phyloP scores from a whole-genome alignment of 2,329 filamentous ascomycete genomes.

The Neocucurbitaria cava region DNA sequence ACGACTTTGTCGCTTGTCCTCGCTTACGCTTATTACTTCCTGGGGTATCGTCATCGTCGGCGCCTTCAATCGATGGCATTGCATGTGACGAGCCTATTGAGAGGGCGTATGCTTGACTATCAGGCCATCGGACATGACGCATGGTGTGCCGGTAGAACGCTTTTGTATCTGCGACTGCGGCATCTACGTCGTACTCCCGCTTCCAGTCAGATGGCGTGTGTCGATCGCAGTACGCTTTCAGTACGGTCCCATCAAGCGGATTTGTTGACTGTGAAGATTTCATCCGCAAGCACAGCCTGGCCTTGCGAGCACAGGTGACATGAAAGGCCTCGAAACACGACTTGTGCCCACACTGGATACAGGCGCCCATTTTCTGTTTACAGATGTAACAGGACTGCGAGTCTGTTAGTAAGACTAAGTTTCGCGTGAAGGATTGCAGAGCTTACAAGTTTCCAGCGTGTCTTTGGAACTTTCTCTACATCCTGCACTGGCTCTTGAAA shows the following conservation, averaged over 20 bases:
- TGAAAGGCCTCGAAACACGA: conserved; percentile 97
- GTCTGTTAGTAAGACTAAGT: conserved; percentile 20
- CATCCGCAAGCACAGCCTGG: conserved; percentile 92
- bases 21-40: conserved; percentile 66
- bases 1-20: conserved; percentile 67
- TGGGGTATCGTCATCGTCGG: conserved; percentile 58
- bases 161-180: conserved; percentile 81
- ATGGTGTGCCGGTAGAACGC: conserved; percentile 90
- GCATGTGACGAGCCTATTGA: conserved; percentile 76
- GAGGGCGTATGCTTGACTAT: conserved; percentile 83
- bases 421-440: not conserved
- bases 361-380: conserved; percentile 96
- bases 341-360: conserved; percentile 98
- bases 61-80: conserved; percentile 58
- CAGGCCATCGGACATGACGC: conserved; percentile 89
- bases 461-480: conserved; percentile 95
- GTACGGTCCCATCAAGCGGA: conserved; percentile 78
- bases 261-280: conserved; percentile 84
- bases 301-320: conserved; percentile 90
- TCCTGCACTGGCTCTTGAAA: conserved; percentile 99
- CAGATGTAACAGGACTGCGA: conserved; percentile 85
- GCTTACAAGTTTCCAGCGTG: conserved; percentile 79
- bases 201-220: conserved; percentile 91
- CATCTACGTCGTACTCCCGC: conserved; percentile 81
- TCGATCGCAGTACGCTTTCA: conserved; percentile 96